Conservation (phyloP, 495 filamentous ascomycete species). For the Cryomyces antarcticus region DNA sequence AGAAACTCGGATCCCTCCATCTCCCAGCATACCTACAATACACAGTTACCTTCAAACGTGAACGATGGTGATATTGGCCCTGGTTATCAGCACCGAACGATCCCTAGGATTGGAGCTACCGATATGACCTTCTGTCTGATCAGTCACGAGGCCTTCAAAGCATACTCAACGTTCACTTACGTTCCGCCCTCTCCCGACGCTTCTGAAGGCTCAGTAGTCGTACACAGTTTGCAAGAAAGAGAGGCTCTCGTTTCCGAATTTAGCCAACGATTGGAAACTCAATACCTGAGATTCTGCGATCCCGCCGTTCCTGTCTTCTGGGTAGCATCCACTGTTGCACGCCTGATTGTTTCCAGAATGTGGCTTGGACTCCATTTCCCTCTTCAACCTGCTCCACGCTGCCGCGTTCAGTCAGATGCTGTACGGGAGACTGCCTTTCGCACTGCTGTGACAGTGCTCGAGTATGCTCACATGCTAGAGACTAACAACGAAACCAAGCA, state of each 20-base stretch:
- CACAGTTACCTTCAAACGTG: slow-evolving; percentile 7
- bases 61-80: slow-evolving; percentile 10
- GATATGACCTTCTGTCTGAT: slow-evolving; percentile 7
- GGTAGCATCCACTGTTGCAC: not conserved
- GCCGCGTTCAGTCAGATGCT: not conserved
- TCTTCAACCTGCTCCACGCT: not conserved
- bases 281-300: not conserved
- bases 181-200: not conserved
- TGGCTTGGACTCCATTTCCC: not conserved
- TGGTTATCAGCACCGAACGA: not conserved
- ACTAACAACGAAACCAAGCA: not conserved
- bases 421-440: not conserved
- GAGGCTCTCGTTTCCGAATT: not conserved
- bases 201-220: not conserved
- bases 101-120: not conserved
- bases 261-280: not conserved
- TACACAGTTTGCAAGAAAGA: not conserved
- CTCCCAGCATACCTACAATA: slow-evolving; percentile 2
- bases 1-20: slow-evolving; percentile 6
- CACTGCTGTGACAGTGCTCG: not conserved
- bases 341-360: not conserved
- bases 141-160: not conserved
- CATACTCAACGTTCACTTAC: not conserved
- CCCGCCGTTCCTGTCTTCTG: not conserved
- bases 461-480: not conserved